Evolutionary conservation across 306 rosid genomes (phyloP).

Genomic region (Casuarina glauca): DNA sequence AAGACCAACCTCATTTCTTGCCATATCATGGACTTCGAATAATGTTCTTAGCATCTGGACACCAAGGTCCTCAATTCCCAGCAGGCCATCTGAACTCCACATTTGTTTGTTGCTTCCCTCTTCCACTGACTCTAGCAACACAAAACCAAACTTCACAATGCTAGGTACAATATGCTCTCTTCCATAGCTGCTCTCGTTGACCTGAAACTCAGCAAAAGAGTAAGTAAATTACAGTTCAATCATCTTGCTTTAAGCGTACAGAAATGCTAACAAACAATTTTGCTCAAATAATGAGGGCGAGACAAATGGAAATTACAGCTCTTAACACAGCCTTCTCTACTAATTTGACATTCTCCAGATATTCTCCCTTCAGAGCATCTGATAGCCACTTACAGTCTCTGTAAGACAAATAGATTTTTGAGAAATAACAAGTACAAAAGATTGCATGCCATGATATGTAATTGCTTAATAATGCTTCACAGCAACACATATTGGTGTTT

Average conservation of each 20-base stretch:
- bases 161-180: constrained; percentile 45
- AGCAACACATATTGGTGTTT: background rate
- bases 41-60: constrained; percentile 38
- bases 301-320: constrained; percentile 32
- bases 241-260: background rate
- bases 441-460: background rate
- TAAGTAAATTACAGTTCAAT: background rate
- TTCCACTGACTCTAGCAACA: constrained; percentile 39
- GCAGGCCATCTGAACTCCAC: constrained; percentile 26
- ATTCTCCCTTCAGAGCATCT: constrained; percentile 35
- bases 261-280: background rate
- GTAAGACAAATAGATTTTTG: constrained; percentile 10
- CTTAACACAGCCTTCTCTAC: constrained; percentile 41
- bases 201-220: constrained; percentile 18
- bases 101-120: constrained; percentile 28
- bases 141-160: constrained; percentile 39
- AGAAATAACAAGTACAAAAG: background rate
- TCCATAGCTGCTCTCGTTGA: constrained; percentile 40
- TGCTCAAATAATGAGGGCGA: background rate
- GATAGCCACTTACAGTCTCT: constrained; percentile 47
- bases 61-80: constrained; percentile 45
- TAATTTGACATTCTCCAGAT: constrained; percentile 32
- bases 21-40: constrained; percentile 43
- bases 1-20: constrained; percentile 39
- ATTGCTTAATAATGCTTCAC: background rate